Conservation (phyloP, 179 eudicot species). For the Vitellaria paradoxa region DNA sequence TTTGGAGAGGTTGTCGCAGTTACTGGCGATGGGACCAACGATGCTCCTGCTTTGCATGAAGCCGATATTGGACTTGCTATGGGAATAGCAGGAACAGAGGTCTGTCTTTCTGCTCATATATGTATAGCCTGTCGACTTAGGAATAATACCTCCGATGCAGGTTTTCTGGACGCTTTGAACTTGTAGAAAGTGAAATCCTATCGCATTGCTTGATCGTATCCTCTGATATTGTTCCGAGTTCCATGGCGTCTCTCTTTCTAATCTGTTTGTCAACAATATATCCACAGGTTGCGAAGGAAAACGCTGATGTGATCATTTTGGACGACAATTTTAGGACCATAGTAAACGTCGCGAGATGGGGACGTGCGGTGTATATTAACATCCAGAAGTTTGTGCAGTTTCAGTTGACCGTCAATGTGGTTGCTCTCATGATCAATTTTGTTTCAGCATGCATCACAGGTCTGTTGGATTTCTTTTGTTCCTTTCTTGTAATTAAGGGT, state of each 20-base stretch:
- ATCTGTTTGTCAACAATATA: neutral
- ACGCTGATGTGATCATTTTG: slow-evolving; percentile 80
- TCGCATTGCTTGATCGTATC: neutral
- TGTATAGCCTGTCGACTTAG: too few species aligned
- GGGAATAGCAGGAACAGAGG: slow-evolving; percentile 99
- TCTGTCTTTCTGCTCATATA: slow-evolving; percentile 24
- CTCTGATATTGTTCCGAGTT: neutral
- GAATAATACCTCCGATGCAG: neutral
- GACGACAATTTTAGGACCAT: slow-evolving; percentile 91
- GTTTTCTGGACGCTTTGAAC: neutral
- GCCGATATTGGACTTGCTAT: slow-evolving; percentile 96
- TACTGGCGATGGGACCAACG: slow-evolving; percentile 98
- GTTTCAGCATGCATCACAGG: slow-evolving; percentile 83
- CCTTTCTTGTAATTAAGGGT: neutral
- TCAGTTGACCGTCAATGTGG: slow-evolving; percentile 83
- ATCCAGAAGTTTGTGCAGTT: slow-evolving; percentile 97
- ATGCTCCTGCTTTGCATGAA: slow-evolving; percentile 94
- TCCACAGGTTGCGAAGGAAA: slow-evolving; percentile 87
- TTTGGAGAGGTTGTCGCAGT: slow-evolving; percentile 83
- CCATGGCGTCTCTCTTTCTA: neutral
- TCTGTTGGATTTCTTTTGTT: slow-evolving; percentile 9
- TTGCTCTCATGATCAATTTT: slow-evolving; percentile 83
- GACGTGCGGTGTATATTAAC: slow-evolving; percentile 87
- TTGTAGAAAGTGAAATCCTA: neutral
- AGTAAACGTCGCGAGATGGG: slow-evolving; percentile 91